Evolutionary conservation across 1,284 basidiomycete genomes (phyloP).

Genomic region (Tilletia horrida): DNA sequence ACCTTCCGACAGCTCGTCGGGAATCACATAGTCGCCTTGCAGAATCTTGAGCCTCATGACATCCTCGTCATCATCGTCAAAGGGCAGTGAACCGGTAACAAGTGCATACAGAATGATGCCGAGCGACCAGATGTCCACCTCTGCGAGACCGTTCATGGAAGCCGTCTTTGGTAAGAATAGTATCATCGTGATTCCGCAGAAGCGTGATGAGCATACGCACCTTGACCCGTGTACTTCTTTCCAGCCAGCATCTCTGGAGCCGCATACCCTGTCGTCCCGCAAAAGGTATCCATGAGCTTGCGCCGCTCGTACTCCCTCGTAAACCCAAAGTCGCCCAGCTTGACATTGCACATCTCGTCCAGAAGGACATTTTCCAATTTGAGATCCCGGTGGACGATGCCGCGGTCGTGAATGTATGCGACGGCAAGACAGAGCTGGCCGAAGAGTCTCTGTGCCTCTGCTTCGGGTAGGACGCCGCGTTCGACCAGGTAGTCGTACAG

Average conservation of each 20-base stretch:
- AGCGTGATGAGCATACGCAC: constrained; percentile 58
- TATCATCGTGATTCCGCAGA: constrained; percentile 36
- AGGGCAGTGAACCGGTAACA: constrained; percentile 87
- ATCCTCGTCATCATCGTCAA: constrained; percentile 91
- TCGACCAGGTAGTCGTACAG: constrained; percentile 59
- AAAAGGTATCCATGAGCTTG: constrained; percentile 84
- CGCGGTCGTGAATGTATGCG: constrained; percentile 56
- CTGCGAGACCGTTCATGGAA: constrained; percentile 59
- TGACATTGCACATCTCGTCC: constrained; percentile 57
- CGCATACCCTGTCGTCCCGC: constrained; percentile 92
- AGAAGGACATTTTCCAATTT: constrained; percentile 62
- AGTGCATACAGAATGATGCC: constrained; percentile 93
- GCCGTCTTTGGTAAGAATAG: constrained; percentile 27
- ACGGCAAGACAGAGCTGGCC: constrained; percentile 57
- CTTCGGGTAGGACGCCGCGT: constrained; percentile 49
- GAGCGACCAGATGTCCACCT: constrained; percentile 96
- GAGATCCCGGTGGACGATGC: constrained; percentile 58
- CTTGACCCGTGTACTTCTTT: constrained; percentile 82
- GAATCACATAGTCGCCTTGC: constrained; percentile 82
- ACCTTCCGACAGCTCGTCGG: constrained; percentile 73
- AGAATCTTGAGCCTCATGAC: constrained; percentile 85
- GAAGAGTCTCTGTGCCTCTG: constrained; percentile 55
- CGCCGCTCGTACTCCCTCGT: constrained; percentile 87
- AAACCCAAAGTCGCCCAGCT: constrained; percentile 90
- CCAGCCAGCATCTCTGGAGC: constrained; percentile 91